Base-by-base conservation (phyloP, 2,329 filamentous ascomycete genomes). In the Blastomyces parvus region DNA sequence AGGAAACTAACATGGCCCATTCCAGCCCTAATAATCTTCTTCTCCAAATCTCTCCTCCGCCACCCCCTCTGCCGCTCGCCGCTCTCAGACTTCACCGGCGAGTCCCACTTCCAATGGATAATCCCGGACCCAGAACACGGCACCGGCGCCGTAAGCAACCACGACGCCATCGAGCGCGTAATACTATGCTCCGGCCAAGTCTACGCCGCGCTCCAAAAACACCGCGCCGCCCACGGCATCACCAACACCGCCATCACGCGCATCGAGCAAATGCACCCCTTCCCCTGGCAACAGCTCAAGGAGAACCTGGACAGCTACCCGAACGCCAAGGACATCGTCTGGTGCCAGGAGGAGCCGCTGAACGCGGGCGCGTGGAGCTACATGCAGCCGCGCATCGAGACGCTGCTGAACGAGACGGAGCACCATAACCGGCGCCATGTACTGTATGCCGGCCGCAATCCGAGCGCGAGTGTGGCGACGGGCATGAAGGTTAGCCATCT, bases 331-430 rank as follows among this genome's bases (percentile, higher is more conserved):
- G 93, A 91, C 67, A 91, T 99, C 69, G 91, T 99, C 67, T 99
- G 92, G 92, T 88, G 86, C 70, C 94, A 99, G 80, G 94, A 99
- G 78, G 94, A 99, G 82, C 94, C 94, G 40, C 85, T 99, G 65
- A 99, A 99, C 76, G 94, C 94, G 9, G 94, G 94, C 77, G 90
- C 90, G 57, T 99, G 94, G 94, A 91, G 86, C 74, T 97, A 94
- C 80, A 90, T 88, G n/a, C 94, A 99, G 80, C 94, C 94, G 40
- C 88, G 94, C 74, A 91, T 99, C 67, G 94, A 99, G 85, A 99
- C 93, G 9, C 80, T 99, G 68, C 84, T 99, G 69, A 97, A 97
- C 81, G 78, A 95, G 75, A 97, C 94, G 0, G 80, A 95, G 80
- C 83, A 96, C 79, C 83, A 96, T 80, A 93, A 97, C 81, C 87